A percentile compares a stretch with the other conserved stretches of the same genome.
phyloP scores from a whole-genome alignment of 2,329 filamentous ascomycete genomes.

The Pseudocercospora eumusae region DNA sequence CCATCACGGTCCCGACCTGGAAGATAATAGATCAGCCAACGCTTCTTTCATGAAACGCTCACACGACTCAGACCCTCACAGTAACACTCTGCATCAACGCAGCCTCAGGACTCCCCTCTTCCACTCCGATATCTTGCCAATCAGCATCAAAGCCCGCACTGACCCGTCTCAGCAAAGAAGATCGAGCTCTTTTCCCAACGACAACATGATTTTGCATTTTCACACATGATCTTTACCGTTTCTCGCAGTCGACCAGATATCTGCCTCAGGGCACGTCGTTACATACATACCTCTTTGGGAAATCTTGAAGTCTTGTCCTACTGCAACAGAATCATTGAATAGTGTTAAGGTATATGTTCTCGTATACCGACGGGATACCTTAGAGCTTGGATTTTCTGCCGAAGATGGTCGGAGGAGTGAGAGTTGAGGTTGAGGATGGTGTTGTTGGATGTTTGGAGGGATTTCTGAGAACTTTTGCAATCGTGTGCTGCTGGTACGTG shows the following conservation, averaged over 20 bases:
- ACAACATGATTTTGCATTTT: neutral
- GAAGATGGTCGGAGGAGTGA: neutral
- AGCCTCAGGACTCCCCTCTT: neutral
- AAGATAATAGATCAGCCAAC: neutral
- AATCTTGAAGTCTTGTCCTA: neutral
- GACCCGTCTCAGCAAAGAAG: neutral
- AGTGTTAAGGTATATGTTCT: neutral
- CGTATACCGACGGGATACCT: neutral
- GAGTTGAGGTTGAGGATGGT: neutral
- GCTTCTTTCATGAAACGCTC: neutral
- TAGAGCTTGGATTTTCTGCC: neutral
- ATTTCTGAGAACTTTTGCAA: too few species aligned
- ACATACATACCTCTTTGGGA: neutral
- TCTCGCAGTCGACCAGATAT: neutral
- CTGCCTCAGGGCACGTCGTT: neutral
- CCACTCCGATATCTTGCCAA: neutral
- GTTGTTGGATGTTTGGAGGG: neutral
- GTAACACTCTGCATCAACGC: neutral
- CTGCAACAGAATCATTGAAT: neutral
- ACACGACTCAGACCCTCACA: neutral
- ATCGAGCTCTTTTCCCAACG: neutral
- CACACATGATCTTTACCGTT: neutral
- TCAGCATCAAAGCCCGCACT: neutral
- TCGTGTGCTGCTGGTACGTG: too few species aligned
- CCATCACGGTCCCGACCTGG: neutral